Evolutionary conservation across 2,329 filamentous ascomycete species (phyloP), one percentile per base, ranked within the genome.

Genomic region (Diplodia intermedia): DNA sequence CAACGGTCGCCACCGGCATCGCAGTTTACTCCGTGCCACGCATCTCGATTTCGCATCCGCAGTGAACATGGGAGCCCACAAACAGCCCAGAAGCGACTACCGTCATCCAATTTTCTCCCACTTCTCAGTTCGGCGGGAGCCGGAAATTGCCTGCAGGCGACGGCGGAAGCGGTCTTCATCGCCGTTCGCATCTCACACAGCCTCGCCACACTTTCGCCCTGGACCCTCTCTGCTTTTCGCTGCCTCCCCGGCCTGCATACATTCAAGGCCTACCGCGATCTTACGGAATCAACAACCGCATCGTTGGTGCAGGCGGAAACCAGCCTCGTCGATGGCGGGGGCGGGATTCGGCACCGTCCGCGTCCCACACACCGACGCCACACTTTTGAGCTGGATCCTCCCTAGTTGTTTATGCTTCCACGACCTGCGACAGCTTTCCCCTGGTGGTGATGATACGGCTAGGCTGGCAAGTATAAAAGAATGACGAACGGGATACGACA

Each of bases 11-110:
- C 43, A 47, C 43, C 43, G 43, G 18, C 18, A 3, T 7, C 43
- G 43, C 43, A 47, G 43, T 47, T 20, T 47, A 47, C 43, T 47
- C 43, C 43, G 43, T 47, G 43, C n/a, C 43, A 47, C 43, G 18
- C 18, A 20, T 47, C 18, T 47, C 43, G 18, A n/a, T 47, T 11
- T n/a, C 43, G 43, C 43, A 20, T n/a, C 43, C 9, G 18, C 7
- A 47, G n/a, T n/a, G 18, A 20, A 6, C 18, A 20, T 20, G 3
- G 43, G 20, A 47, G n/a, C 18, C 43, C 43, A 14, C 18, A n/a
- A 47, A 20, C 43, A 47, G 7, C 43, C 18, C 18, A 4, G 3
- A 20, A n/a, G 20, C 43, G 43, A n/a, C 43, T 20, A 20, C 15
- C 40, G 18, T 8, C 40, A 47, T 47, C 43, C 7, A 4, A 8